A percentile compares a stretch with the other conserved stretches of the same genome.
Conservation (phyloP, 805 yeast species). For the Suhomyces faveliae region DNA sequence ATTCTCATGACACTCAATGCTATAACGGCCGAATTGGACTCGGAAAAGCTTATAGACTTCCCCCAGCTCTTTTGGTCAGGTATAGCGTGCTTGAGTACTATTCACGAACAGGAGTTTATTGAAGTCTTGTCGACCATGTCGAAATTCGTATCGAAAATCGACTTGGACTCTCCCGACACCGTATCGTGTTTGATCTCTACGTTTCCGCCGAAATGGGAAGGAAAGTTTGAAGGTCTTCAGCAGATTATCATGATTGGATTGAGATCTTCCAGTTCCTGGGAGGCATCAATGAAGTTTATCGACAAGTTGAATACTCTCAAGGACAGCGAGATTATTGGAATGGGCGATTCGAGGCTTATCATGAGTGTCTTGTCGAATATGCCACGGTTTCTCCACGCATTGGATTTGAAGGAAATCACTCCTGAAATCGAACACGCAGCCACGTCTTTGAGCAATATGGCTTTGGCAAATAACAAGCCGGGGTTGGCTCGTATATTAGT, state of each 20-base stretch:
- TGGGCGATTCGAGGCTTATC: constrained; percentile 64
- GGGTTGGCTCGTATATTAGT: constrained; percentile 69
- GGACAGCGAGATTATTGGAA: constrained; percentile 76
- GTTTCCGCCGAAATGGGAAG: constrained; percentile 96
- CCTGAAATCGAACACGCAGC: constrained; percentile 49
- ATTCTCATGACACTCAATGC: constrained; percentile 95
- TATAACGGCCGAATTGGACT: constrained; percentile 78
- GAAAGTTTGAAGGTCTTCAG: constrained; percentile 86
- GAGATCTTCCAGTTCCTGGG: constrained; percentile 77
- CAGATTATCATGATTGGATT: constrained; percentile 77
- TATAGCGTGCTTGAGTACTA: constrained; percentile 84
- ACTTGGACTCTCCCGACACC: constrained; percentile 79
- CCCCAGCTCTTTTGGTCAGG: constrained; percentile 96
- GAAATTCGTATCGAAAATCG: constrained; percentile 83
- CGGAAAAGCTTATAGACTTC: constrained; percentile 71
- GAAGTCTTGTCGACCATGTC: constrained; percentile 81
- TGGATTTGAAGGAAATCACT: constrained; percentile 51
- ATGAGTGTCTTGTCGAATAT: constrained; percentile 73
- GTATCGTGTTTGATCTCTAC: constrained; percentile 79
- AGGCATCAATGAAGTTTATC: constrained; percentile 68
- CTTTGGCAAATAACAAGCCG: constrained; percentile 53
- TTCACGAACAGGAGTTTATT: constrained; percentile 89
- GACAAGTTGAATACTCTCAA: constrained; percentile 66
- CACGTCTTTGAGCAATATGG: constrained; percentile 51
- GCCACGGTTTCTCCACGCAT: constrained; percentile 82